These are phyloP conservation scores for Ostreobium quekettii DNA, from an alignment of 139 green algal species.

Conservation along the genomic window DNA sequence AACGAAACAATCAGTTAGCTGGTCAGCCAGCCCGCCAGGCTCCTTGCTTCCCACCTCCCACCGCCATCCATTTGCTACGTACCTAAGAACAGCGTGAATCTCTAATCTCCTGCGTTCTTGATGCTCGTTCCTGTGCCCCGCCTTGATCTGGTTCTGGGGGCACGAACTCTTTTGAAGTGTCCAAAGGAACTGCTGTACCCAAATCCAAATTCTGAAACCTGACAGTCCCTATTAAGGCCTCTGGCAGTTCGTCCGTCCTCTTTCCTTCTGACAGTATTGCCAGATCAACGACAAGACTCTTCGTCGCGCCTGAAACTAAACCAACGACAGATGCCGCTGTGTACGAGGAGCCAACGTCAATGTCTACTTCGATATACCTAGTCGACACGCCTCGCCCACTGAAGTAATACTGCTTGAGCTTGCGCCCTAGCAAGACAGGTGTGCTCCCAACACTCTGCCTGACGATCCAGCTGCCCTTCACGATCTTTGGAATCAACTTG, in stretches of 20 bases:
- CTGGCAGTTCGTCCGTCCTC: slow-evolving; percentile 33
- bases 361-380: slow-evolving; percentile 44
- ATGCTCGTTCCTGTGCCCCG: too few species aligned
- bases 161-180: slow-evolving; percentile 20
- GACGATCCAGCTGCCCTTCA: slow-evolving; percentile 53
- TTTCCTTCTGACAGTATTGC: slow-evolving; percentile 36
- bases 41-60: too few species aligned
- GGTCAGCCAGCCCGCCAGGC: too few species aligned
- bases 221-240: slow-evolving; percentile 40
- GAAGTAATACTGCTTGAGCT: slow-evolving; percentile 52
- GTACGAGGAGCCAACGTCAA: slow-evolving; percentile 41
- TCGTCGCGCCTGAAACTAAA: slow-evolving; percentile 38
- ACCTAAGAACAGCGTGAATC: too few species aligned
- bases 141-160: too few species aligned
- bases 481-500: slow-evolving; percentile 59
- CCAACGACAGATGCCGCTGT: slow-evolving; percentile 33
- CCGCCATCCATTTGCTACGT: too few species aligned
- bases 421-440: slow-evolving; percentile 54
- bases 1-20: too few species aligned
- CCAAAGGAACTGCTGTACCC: slow-evolving; percentile 20
- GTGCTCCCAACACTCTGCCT: slow-evolving; percentile 58
- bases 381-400: too few species aligned
- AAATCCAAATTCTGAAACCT: slow-evolving; percentile 38
- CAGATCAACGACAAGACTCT: slow-evolving; percentile 40
- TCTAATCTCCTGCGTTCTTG: too few species aligned